Evolutionary conservation across 805 yeast species (phyloP), one percentile per base, ranked within the genome.

Genomic region (Metschnikowia dekortorum): DNA sequence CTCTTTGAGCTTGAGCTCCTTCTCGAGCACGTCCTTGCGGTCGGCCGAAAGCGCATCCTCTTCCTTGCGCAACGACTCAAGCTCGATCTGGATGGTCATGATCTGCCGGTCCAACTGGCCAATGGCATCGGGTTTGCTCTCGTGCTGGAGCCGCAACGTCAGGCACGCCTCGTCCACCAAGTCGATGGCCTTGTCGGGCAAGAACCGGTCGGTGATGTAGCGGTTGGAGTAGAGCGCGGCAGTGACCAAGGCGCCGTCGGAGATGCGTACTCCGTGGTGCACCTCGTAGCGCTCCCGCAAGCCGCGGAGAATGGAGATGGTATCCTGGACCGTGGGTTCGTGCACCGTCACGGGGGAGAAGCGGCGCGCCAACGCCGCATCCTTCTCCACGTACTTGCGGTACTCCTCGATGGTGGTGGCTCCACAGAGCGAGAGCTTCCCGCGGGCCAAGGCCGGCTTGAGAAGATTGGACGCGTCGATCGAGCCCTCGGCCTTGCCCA

Each of bases 161-260:
- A 97, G 94, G 71, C 98, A 91, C 0, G 98, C 97, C 65, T 92
- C 99, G 69, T 92, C 99, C 1, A 92, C 94, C 57, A 92, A 78
- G 68, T 92, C 99, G 57, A 92, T 92, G 18, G 98, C 98, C 72
- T 92, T 92, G 64, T 92, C 99, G 0, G 99, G 99, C 36, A 92
- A 72, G 61, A 83, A 90, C 49, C 98, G 72, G 65, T 92, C 97
- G 2, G 95, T 87, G 49, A 92, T 88, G 65, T 92, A 92, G 55
- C 99, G 78, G 63, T 89, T 88, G 44, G 95, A 83, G 62, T 91
- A 81, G 6, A 88, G 84, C 0, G 97, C 96, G 10, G 98, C 97
- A 0, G 96, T 87, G 1, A 92, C 97, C 49, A 92, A 74, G 0
- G 99, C 97, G 44, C 90, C 80, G 64, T 92, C 99, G 3, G 92